Conservation (phyloP, 768 basidiomycete species). For the Gyrodon lividus region DNA sequence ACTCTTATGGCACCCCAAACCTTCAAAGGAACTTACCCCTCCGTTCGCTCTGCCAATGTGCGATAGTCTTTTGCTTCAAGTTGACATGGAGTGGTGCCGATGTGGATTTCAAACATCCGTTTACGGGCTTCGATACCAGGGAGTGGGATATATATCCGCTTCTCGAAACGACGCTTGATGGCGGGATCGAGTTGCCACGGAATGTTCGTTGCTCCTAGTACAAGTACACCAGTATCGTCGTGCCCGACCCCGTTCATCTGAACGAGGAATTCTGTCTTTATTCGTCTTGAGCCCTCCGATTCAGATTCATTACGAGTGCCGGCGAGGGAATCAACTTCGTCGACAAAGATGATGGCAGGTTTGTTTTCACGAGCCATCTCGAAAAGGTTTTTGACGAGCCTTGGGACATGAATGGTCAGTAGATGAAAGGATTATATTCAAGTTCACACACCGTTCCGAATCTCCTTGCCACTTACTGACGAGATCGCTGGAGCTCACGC, state of each 20-base stretch:
- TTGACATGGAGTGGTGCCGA: conserved; percentile 89
- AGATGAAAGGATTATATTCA: background rate
- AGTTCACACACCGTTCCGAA: conserved; percentile 75
- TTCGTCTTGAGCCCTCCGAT: conserved; percentile 92
- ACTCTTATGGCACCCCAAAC: background rate
- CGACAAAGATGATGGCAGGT: conserved; percentile 98
- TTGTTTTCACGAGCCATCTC: conserved; percentile 94
- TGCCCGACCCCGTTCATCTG: conserved; percentile 99
- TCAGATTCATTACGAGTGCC: conserved; percentile 96
- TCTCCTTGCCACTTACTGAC: conserved; percentile 99
- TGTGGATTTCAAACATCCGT: conserved; percentile 96
- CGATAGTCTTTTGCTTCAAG: conserved; percentile 78
- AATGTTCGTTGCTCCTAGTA: conserved; percentile 97
- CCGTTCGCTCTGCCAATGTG: conserved; percentile 78
- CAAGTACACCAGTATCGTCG: conserved; percentile 94
- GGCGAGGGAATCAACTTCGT: conserved; percentile 96
- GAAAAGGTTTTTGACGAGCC: conserved; percentile 94
- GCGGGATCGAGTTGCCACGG: conserved; percentile 98
- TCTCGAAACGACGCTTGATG: conserved; percentile 98
- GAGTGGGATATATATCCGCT: conserved; percentile 96
- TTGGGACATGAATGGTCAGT: conserved; percentile 28
- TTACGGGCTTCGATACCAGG: conserved; percentile 89
- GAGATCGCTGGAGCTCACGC: conserved; percentile 90
- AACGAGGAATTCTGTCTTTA: conserved; percentile 97
- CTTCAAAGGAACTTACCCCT: conserved; percentile 51